Evolutionary conservation across 345 rosid genomes (phyloP).

Genomic region (Arabis hirsuta): DNA sequence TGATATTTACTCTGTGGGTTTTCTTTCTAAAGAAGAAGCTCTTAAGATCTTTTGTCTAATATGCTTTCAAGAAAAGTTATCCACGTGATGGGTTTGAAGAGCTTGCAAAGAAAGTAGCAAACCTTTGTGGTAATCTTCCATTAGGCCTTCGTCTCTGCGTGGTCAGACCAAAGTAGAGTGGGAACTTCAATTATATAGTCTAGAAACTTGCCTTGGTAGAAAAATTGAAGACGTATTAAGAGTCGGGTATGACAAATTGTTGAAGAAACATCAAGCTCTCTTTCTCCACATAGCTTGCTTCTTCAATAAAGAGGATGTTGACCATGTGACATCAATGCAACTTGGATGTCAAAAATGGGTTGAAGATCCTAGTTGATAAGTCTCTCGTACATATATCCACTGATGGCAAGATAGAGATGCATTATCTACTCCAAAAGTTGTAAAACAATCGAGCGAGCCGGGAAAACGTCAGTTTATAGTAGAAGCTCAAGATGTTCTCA

Average conservation of each 20-base stretch:
- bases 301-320: too few species aligned
- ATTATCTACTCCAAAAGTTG: too few species aligned
- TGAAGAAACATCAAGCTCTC: too few species aligned
- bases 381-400: too few species aligned
- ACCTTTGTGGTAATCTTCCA: background rate
- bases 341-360: too few species aligned
- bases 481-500: conserved; percentile 24
- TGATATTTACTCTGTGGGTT: background rate
- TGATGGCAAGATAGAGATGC: too few species aligned
- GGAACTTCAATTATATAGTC: background rate
- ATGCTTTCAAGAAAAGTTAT: background rate
- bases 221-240: conserved; percentile 19
- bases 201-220: conserved; percentile 9
- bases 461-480: conserved; percentile 31
- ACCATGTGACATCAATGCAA: too few species aligned
- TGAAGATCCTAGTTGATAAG: too few species aligned
- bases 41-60: background rate
- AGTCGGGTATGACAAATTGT: conserved; percentile 40
- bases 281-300: too few species aligned
- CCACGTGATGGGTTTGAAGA: background rate
- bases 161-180: too few species aligned
- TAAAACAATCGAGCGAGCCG: background rate
- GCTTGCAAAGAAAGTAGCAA: background rate
- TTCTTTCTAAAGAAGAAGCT: background rate
- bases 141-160: too few species aligned